Percentiles rank a stretch among this genome's conserved stretches.
Conservation (phyloP, 768 basidiomycete genomes). For the Tricholoma flavovirens region DNA sequence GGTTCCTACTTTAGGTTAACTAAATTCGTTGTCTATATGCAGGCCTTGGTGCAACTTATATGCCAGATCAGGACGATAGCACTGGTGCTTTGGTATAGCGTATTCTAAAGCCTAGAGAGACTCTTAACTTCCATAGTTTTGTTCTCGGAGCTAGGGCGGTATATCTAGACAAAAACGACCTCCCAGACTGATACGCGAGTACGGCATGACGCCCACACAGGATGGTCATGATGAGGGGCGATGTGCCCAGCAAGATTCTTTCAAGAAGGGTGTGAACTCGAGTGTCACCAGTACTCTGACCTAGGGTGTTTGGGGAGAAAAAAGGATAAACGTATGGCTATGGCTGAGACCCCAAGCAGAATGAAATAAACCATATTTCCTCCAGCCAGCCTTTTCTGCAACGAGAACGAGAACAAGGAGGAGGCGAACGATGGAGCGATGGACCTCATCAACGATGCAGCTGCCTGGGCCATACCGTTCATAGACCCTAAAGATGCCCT, state of each 20-base stretch:
- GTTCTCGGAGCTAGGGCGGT: too few species aligned
- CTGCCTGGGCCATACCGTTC: slow-evolving; percentile 53
- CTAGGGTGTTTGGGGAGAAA: slow-evolving; percentile 15
- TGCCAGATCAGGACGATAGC: too few species aligned
- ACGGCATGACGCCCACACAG: too few species aligned
- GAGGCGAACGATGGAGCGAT: slow-evolving; percentile 50
- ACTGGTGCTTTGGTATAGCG: too few species aligned
- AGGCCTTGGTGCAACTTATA: too few species aligned
- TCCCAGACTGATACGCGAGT: too few species aligned
- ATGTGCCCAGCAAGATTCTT: too few species aligned
- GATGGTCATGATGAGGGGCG: too few species aligned
- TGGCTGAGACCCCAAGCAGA: slow-evolving; percentile 22
- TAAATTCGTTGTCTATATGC: too few species aligned
- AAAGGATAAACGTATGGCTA: slow-evolving; percentile 23
- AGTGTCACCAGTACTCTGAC: neutral
- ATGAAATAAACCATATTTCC: slow-evolving; percentile 41
- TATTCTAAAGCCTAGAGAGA: too few species aligned
- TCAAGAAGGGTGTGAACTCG: neutral
- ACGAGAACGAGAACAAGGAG: slow-evolving; percentile 51
- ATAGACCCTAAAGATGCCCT: slow-evolving; percentile 42
- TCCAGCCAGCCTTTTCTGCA: slow-evolving; percentile 37
- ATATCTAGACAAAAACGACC: too few species aligned
- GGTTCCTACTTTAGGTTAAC: neutral
- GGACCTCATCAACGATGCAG: slow-evolving; percentile 41
- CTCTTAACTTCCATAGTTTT: too few species aligned